These are phyloP conservation scores for Iberis pinnata DNA, from an alignment of 345 rosid genomes.

Conservation along the genomic window DNA sequence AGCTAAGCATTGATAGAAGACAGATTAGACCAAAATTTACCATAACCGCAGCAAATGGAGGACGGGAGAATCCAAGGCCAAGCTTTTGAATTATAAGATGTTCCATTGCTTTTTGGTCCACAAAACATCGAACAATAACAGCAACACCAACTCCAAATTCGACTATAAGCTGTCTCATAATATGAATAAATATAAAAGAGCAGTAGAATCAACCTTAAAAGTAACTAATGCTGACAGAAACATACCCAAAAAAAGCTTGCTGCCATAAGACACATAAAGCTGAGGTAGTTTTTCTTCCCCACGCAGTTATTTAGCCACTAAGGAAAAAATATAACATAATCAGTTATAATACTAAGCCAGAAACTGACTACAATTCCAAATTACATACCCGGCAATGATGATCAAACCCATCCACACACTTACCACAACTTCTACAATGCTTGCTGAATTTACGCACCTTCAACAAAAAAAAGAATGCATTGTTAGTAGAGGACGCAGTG, in stretches of 20 bases:
- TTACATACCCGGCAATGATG: constrained; percentile 88
- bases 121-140: constrained; percentile 81
- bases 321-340: constrained; percentile 23
- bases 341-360: neutral
- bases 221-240: constrained; percentile 4
- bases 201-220: constrained; percentile 1
- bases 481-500: constrained; percentile 2
- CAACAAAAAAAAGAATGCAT: neutral
- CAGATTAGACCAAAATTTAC: constrained; percentile 29
- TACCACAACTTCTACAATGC: constrained; percentile 93
- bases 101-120: constrained; percentile 59
- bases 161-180: constrained; percentile 56
- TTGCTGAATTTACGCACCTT: constrained; percentile 91
- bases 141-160: constrained; percentile 85
- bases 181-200: neutral
- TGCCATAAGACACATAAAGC: constrained; percentile 87
- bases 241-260: constrained; percentile 82
- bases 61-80: constrained; percentile 76
- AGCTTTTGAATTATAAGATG: constrained; percentile 67
- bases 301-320: constrained; percentile 98
- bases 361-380: neutral
- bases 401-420: constrained; percentile 95
- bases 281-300: constrained; percentile 80
- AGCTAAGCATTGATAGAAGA: constrained; percentile 7
- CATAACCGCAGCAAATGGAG: constrained; percentile 72